Evolutionary conservation across 164 flowering plant genomes (phyloP), one percentile per base, ranked within the genome.

Genomic region (Dillenia turbinata): DNA sequence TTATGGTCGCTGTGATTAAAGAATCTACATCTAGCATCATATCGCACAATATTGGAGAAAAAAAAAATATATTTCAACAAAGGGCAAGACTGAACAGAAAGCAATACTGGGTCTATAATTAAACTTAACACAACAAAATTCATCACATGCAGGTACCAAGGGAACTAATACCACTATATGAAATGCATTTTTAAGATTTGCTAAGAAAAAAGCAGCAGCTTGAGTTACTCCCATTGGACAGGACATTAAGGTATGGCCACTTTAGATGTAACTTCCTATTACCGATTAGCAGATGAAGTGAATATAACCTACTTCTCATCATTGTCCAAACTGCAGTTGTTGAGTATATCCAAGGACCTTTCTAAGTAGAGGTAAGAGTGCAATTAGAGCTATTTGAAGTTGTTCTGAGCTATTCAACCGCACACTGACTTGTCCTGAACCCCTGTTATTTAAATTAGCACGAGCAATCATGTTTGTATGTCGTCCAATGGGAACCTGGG

Each of bases 321-420:
- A 79, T 69, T 78, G 77, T 65, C 77, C 87, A 68, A 57, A 74
- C 76, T 78, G 71, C 70, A 64, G 60, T 51, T 77, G 75, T 54
- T 83, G 85, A 59, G 70, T 68, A 69, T 75, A 74, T 67, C 73
- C 74, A 16, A 73, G 14, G 45, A 85, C 51, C 78, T 86, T 89
- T 68, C 71, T 79, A 52, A 86, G 17, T 3, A 94, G 62, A 49
- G 98, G 98, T 65, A 90, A n/a, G 50, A 94, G 69, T 43, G 75
- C 90, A 54, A 89, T 44, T 44, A 91, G 64, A n/a, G 89, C 92
- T 33, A 94, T 74, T 67, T 91, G 96, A 67, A 90, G 81, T 65
- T 93, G 96, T 56, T 94, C 97, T 11, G 97, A 81, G 77, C 96
- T 94, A 69, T 85, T 91, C 65, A 91, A 46, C 9, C 92, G 92